A percentile compares a stretch with the other conserved stretches of the same genome.
Evolutionary conservation across 2,329 filamentous ascomycete genomes (phyloP).

Genomic region (Tolypocladium guangdongense): DNA sequence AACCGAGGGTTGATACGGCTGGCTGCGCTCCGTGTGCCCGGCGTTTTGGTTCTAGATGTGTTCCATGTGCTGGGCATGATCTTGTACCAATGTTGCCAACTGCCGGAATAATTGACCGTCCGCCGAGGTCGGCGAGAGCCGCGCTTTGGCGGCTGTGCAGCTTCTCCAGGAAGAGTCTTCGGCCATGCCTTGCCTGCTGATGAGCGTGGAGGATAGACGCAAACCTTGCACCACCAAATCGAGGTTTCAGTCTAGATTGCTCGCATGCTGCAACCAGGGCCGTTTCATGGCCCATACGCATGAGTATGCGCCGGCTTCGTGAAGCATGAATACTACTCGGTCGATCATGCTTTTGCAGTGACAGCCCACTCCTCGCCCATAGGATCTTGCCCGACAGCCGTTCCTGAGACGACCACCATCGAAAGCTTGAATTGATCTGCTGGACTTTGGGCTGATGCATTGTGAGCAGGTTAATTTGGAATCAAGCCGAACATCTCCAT

Average conservation of each 20-base stretch:
- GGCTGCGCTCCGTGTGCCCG: neutral
- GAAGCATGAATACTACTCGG: constrained; percentile 1
- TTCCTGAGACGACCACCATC: neutral
- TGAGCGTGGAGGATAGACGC: neutral
- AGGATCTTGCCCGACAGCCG: neutral
- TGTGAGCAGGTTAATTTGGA: neutral
- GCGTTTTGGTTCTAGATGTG: neutral
- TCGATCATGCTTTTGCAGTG: neutral
- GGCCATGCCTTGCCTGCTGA: neutral
- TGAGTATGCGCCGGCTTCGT: neutral
- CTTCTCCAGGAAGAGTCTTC: neutral
- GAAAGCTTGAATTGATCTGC: neutral
- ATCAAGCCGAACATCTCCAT: neutral
- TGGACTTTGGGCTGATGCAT: neutral
- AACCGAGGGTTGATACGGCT: neutral
- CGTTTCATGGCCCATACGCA: constrained; percentile 3
- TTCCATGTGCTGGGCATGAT: neutral
- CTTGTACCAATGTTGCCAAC: neutral
- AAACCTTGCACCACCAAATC: neutral
- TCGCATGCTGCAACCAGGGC: neutral
- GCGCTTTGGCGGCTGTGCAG: neutral
- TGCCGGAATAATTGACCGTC: neutral
- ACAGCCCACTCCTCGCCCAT: neutral
- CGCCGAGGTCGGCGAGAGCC: neutral
- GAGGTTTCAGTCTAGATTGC: neutral